Conservation (phyloP, 2,329 filamentous ascomycete species). For the Nigrospora oryzae region DNA sequence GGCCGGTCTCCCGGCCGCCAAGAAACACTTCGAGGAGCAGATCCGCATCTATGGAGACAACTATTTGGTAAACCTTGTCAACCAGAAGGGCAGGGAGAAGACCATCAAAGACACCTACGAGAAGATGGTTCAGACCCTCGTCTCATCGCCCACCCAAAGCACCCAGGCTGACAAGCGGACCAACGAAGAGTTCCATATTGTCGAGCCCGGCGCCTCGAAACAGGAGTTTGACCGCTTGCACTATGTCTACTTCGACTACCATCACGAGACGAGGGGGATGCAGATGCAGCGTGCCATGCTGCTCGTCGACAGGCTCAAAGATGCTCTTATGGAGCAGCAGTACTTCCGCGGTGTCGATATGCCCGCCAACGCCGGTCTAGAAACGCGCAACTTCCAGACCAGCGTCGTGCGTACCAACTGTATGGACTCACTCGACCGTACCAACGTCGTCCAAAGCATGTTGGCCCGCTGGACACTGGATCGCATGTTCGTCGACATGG, state of each 20-base stretch:
- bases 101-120: constrained; percentile 91
- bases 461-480: constrained; percentile 83
- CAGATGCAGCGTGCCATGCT: constrained; percentile 87
- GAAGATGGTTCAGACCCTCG: constrained; percentile 70
- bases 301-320: constrained; percentile 72
- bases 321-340: constrained; percentile 67
- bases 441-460: constrained; percentile 97
- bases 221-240: constrained; percentile 75
- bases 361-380: constrained; percentile 68
- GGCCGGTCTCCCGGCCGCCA: constrained; percentile 67
- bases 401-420: constrained; percentile 96
- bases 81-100: constrained; percentile 87
- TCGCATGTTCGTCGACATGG: constrained; percentile 78
- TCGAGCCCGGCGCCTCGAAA: constrained; percentile 52
- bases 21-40: constrained; percentile 87
- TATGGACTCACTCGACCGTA: constrained; percentile 98
- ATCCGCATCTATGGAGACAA: constrained; percentile 92
- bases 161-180: constrained; percentile 57
- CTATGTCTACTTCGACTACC: constrained; percentile 98
- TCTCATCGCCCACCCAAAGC: constrained; percentile 59
- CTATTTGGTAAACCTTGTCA: constrained; percentile 94
- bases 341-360: constrained; percentile 92
- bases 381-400: constrained; percentile 73
- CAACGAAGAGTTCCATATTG: constrained; percentile 71
- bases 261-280: constrained; percentile 92